Conservation (phyloP, 164 flowering plant genomes). For the grape (Vitis vinifera) region DNA sequence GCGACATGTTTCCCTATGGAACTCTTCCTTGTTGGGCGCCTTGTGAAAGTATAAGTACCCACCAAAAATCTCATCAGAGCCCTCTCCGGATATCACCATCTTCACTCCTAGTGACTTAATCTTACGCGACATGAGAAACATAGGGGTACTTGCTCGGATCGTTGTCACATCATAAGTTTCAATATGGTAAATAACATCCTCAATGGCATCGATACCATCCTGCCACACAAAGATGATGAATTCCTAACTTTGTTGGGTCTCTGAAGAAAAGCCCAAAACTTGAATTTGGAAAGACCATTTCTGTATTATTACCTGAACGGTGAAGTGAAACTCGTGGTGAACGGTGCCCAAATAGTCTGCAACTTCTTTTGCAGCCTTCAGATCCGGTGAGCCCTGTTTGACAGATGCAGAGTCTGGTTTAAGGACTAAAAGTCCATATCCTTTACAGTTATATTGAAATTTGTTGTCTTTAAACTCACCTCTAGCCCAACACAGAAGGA, state of each 20-base stretch:
- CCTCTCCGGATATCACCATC: conserved; percentile 97
- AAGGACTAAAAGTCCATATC: background rate
- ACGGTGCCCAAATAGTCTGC: conserved; percentile 93
- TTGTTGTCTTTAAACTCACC: conserved; percentile 28
- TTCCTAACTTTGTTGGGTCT: background rate
- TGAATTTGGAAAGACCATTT: background rate
- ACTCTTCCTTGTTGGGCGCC: conserved; percentile 96
- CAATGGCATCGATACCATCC: conserved; percentile 98
- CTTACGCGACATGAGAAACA: conserved; percentile 96
- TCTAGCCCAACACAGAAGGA: conserved; percentile 96
- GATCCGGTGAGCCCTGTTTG: conserved; percentile 87
- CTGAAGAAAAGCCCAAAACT: background rate
- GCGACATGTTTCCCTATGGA: conserved; percentile 84
- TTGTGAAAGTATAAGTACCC: conserved; percentile 96
- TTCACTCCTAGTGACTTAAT: conserved; percentile 95
- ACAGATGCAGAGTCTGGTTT: background rate
- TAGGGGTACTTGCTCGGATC: conserved; percentile 96
- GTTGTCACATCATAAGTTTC: conserved; percentile 96
- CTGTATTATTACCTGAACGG: conserved; percentile 68
- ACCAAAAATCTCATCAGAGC: conserved; percentile 93
- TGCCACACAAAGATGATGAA: conserved; percentile 19
- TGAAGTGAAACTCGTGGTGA: conserved; percentile 89
- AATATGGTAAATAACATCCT: conserved; percentile 89
- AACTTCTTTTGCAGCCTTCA: conserved; percentile 91
- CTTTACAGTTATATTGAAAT: background rate